These are phyloP conservation scores for Parathielavia hyrcaniae DNA, from an alignment of 495 filamentous ascomycete genomes.

Conservation along the genomic window DNA sequence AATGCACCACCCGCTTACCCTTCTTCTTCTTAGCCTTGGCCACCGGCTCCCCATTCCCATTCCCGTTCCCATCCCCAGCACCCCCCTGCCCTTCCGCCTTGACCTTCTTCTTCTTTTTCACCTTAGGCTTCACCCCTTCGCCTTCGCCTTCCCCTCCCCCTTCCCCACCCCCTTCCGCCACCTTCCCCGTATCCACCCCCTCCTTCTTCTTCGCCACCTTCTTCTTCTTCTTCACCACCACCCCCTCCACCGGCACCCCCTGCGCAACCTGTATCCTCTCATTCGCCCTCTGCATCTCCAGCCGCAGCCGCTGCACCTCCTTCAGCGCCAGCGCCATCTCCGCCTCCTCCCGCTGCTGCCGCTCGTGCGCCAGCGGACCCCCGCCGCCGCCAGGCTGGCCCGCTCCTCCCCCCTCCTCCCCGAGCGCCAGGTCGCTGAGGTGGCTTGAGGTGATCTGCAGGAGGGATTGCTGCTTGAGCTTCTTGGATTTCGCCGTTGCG, in stretches of 20 bases:
- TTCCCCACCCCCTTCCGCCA: constrained; percentile 7
- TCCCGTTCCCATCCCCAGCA: constrained; percentile 11
- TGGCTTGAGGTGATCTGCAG: constrained; percentile 82
- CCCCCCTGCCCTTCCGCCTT: constrained; percentile 4
- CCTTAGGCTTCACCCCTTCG: constrained; percentile 43
- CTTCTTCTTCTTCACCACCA: constrained; percentile 72
- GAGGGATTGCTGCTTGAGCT: constrained; percentile 47
- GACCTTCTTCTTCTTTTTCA: constrained; percentile 46
- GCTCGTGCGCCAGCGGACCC: constrained; percentile 42
- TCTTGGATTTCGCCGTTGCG: constrained; percentile 36
- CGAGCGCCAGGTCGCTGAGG: constrained; percentile 58
- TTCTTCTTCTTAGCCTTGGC: constrained; percentile 51
- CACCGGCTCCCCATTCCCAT: constrained; percentile 19
- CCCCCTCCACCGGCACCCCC: constrained; percentile 63
- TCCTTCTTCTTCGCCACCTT: constrained; percentile 48
- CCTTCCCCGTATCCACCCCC: constrained; percentile 28
- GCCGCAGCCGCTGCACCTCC: constrained; percentile 73
- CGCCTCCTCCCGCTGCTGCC: constrained; percentile 58
- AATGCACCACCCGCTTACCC: constrained; percentile 29
- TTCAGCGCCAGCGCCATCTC: constrained; percentile 81
- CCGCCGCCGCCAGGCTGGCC: constrained; percentile 17
- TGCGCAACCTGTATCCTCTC: constrained; percentile 70
- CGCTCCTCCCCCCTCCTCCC: constrained; percentile 35
- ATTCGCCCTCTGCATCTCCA: constrained; percentile 87
- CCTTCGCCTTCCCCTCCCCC: constrained; percentile 34